Evolutionary conservation across 352 stramenopile genomes (phyloP), one percentile per base, ranked within the genome.

Genomic region (Pythium grandisporangium): DNA sequence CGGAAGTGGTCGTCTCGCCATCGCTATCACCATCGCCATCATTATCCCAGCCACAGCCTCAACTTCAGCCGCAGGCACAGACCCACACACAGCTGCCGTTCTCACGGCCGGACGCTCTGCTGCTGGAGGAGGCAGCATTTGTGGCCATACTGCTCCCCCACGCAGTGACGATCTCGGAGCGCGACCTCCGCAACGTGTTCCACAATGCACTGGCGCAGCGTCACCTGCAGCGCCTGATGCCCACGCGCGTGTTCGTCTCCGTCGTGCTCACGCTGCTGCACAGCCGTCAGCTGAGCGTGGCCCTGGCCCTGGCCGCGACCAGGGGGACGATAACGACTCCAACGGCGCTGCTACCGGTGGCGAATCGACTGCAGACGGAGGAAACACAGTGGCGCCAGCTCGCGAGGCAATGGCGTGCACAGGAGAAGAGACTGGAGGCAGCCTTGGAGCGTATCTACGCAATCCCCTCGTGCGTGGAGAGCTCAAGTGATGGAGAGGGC

Each of bases 111-210:
- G 24, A 10, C 17, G 21, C 33, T 10, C 35, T 47, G 33, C 38
- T 80, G 30, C 49, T 86, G 2, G 62, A 78, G 16, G 70, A 81
- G 20, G 14, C 52, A 1, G 47, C 45, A 5, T 84, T 87, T 42
- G 60, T 77, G 8, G 50, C 66, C 13, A 67, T 55, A 1, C 38
- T 84, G 0, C 19, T 51, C 17, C 59, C 69, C 14, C 61, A 70
- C 5, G 84, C 74, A 2, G 55, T 79, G 1, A 64, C 66, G 2
- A 55, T 62, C 8, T 64, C 44, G 0, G 68, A 71, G 11, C 68
- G 70, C 14, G 73, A 87, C 30, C 55, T 87, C 14, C 39, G 41
- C 19, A 84, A 82, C 42, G 65, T 87, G 11, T 87, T 84, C 40
- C 55, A 76, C 48, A 84, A 87, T 30, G 64, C 69, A 22, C 51